Base-by-base conservation (phyloP, 73 alveolate genomes). In the Stentor coeruleus region DNA sequence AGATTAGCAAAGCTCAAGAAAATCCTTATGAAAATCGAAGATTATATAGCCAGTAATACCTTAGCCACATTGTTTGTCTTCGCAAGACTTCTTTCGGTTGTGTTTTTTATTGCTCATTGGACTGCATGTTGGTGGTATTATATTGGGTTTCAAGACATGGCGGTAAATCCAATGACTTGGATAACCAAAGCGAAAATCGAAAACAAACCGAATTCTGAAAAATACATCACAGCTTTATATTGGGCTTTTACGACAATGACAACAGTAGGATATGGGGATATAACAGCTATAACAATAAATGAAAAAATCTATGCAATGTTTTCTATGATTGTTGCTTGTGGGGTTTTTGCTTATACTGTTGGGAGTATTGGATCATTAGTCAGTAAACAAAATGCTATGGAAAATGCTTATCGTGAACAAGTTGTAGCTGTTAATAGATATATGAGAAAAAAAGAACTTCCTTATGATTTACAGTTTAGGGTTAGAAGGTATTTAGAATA, bases 211-310 rank as follows among this genome's bases (percentile, higher is more conserved):
- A 35, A 30, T n/a, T 73, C 73, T 11, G 80, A 72, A 36, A 35
- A 35, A 60, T 90, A 92, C 55, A 60, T 92, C 30, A 79, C 89
- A 33, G 72, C 91, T 30, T 60, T 87, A 15, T 90, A 90, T 58
- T 87, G 93, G 92, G 95, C 97, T 37, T 82, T 91, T 39, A 91
- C 96, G 15, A 92, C 97, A 15, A 93, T 93, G 97, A 82, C 93
- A 20, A 89, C 98, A 3, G 95, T 93, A 26, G 98, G 98, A n/a
- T 93, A 92, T 84, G 97, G 97, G 37, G 97, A 92, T 66, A 90
- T 92, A 11, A 81, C 81, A 3, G 94, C 96, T 0, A 82, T 37
- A 33, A 90, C 91, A 39, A 55, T 75, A 2, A 76, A 41, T 30
- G 97, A 92, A 82, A 90, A 87, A 59, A 35, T 92, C 35, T 88